phyloP scores from a whole-genome alignment of 306 rosid species.

The Carpinus viminea region DNA sequence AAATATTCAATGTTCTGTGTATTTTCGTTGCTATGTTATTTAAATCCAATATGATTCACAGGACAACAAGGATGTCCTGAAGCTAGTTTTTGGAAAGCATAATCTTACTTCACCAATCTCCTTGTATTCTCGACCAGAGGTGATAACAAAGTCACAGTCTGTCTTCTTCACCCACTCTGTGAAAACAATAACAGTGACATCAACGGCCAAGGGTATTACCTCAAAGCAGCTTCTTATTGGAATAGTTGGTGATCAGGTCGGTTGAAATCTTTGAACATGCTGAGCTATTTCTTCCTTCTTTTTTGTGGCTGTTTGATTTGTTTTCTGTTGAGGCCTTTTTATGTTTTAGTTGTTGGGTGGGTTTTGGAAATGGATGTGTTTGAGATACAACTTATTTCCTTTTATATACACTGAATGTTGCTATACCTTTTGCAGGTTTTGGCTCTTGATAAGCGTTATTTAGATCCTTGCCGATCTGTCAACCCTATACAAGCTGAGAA shows the following conservation, averaged over 20 bases:
- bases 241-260: constrained; percentile 88
- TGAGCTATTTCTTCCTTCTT: constrained; percentile 5
- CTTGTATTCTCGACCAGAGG: constrained; percentile 84
- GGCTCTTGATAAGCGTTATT: constrained; percentile 88
- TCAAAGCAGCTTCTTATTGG: constrained; percentile 96
- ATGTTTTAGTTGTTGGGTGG: not conserved
- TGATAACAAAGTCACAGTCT: constrained; percentile 74
- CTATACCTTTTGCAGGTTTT: constrained; percentile 56
- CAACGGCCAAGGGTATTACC: constrained; percentile 92
- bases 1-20: constrained; percentile 13
- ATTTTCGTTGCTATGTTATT: constrained; percentile 12
- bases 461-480: constrained; percentile 87
- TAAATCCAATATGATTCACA: constrained; percentile 37
- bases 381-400: constrained; percentile 11
- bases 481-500: constrained; percentile 83
- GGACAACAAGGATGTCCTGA: constrained; percentile 94
- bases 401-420: constrained; percentile 10
- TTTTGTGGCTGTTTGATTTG: constrained; percentile 2
- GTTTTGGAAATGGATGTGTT: not conserved
- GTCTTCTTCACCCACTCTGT: constrained; percentile 89
- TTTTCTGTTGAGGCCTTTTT: constrained; percentile 12
- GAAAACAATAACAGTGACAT: constrained; percentile 83
- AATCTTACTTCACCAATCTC: constrained; percentile 89
- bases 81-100: constrained; percentile 93
- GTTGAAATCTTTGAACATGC: constrained; percentile 23